These are phyloP conservation scores for Nadsonia commutata DNA, from an alignment of 1,139 yeast genomes.

Conservation along the genomic window DNA sequence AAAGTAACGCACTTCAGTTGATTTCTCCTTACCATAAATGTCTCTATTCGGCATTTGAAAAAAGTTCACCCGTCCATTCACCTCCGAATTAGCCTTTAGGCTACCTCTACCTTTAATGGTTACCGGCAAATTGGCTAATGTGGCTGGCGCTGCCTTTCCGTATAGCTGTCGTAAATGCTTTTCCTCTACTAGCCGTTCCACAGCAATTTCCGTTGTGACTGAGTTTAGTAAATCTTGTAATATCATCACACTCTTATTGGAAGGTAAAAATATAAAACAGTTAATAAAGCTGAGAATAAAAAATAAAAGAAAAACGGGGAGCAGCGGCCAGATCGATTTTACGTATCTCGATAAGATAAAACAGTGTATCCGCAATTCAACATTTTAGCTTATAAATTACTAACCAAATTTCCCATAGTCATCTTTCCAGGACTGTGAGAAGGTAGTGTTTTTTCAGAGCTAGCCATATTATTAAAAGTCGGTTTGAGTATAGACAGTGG, in stretches of 20 bases:
- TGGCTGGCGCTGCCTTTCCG: slow-evolving; percentile 17
- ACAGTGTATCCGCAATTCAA: too few species aligned
- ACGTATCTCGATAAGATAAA: too few species aligned
- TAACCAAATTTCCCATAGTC: neutral
- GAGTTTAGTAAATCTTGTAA: slow-evolving; percentile 27
- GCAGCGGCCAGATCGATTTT: too few species aligned
- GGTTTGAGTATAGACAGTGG: too few species aligned
- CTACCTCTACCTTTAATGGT: slow-evolving; percentile 10
- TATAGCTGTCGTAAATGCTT: slow-evolving; percentile 20
- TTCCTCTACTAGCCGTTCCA: slow-evolving; percentile 28
- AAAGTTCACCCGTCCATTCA: slow-evolving; percentile 18
- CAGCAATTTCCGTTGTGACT: slow-evolving; percentile 29
- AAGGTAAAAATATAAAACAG: neutral
- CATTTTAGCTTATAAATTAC: too few species aligned
- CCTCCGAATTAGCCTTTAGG: slow-evolving; percentile 10
- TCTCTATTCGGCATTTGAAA: slow-evolving; percentile 28
- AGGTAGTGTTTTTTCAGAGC: neutral
- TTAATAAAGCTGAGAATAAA: slow-evolving; percentile 1
- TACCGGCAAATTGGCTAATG: slow-evolving; percentile 15
- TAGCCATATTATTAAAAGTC: too few species aligned
- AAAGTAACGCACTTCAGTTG: slow-evolving; percentile 40
- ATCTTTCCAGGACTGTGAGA: neutral
- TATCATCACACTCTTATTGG: slow-evolving; percentile 19
- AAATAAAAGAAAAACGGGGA: neutral
- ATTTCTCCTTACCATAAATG: slow-evolving; percentile 35